Base-by-base conservation (phyloP, 352 stramenopile species). In the Phytophthora uliginosa region DNA sequence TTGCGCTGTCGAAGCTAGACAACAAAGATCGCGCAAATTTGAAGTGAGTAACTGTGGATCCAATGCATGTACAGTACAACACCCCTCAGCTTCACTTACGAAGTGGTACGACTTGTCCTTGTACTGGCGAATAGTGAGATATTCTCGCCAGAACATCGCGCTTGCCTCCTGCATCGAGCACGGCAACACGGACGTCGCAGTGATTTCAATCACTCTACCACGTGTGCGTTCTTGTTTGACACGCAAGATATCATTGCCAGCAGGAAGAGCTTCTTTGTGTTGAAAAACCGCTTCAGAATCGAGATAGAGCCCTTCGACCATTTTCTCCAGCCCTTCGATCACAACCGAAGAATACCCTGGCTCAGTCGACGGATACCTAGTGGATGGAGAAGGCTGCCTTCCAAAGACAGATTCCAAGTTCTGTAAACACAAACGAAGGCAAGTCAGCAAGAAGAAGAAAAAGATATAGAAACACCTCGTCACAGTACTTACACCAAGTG, bases 21-120 rank as follows among this genome's bases (percentile, higher is more conserved):
- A 26, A 38, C 22, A 54, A 59, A 28, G 15, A 50, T 17, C 18
- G 42, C 42, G 42, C 42, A 50, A 60, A 67, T 45, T 15, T 42
- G 58, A 54, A 58, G 10, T 54, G 15, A 65, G 36, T 31, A 55
- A 50, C 18, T 22, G 42, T 18, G 8, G 17, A 28, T 31, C 20
- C 28, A 28, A 20, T 42, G 36, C 4, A 42, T 42, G 28, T 31
- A 31, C 28, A 31, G 28, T 31, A 28, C 12, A 42, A 42, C n/a
- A 2, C 24, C 24, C 24, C 24, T 8, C 10, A 1, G 15, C 51
- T 22, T 10, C 3, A 77, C 73, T 38, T 65, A 80, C 73, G 48
- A 74, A 80, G 69, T 34, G 63, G 47, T 74, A 77, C 6, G 56
- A 63, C 48, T 80, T 80, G 34, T 77, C 73, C 8, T 38, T 47